These are phyloP conservation scores for Angophora floribunda DNA, from an alignment of 345 rosid species.

Conservation along the genomic window DNA sequence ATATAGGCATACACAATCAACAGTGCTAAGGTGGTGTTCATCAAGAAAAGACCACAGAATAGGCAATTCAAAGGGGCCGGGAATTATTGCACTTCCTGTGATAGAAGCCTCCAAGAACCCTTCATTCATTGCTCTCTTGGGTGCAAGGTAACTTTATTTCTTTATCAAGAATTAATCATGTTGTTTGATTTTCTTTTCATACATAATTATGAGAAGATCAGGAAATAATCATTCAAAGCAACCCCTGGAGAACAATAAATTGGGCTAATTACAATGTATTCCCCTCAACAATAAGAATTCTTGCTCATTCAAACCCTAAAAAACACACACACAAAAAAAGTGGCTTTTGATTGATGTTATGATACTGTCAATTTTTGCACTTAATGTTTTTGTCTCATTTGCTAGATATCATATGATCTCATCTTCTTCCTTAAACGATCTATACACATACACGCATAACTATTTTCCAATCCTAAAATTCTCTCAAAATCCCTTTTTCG, in stretches of 20 bases:
- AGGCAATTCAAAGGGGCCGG: conserved; percentile 92
- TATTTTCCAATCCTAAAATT: neutral
- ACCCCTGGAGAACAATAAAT: neutral
- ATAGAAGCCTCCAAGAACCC: conserved; percentile 92
- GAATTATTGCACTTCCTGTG: conserved; percentile 89
- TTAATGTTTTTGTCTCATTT: neutral
- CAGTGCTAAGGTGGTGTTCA: conserved; percentile 90
- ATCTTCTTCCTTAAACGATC: neutral
- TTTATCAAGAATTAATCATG: neutral
- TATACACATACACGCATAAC: neutral
- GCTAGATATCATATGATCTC: neutral
- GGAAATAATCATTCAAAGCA: neutral
- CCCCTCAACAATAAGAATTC: neutral
- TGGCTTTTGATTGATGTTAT: neutral
- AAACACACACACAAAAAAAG: neutral
- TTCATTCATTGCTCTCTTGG: conserved; percentile 86
- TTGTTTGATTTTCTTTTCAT: neutral
- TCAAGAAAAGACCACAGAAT: conserved; percentile 94
- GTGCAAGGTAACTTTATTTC: conserved; percentile 59
- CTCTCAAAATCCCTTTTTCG: neutral
- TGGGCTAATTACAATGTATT: neutral
- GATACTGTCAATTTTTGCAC: neutral
- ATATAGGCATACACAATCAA: conserved; percentile 80
- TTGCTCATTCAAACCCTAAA: neutral
- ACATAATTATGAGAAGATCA: neutral